Percentiles rank a stretch among this genome's conserved stretches.
Evolutionary conservation across 495 filamentous ascomycete genomes (phyloP).

Genomic region (Penicillium riverlandense): DNA sequence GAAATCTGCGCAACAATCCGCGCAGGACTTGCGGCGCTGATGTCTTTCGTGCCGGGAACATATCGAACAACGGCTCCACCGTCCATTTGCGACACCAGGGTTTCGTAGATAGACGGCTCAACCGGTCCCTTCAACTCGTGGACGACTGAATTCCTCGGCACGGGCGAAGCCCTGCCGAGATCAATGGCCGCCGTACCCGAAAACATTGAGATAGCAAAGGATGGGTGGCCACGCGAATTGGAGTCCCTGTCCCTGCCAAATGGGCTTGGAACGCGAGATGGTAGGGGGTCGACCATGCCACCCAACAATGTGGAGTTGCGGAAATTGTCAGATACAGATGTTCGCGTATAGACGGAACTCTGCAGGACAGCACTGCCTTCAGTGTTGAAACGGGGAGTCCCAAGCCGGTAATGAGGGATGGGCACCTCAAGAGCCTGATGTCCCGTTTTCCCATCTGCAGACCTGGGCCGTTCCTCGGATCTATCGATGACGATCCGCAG

Average conservation of each 20-base stretch:
- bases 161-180: constrained; percentile 20
- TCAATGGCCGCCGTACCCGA: constrained; percentile 41
- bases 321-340: constrained; percentile 46
- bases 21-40: constrained; percentile 83
- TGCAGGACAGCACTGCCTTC: constrained; percentile 74
- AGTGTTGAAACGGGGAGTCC: constrained; percentile 72
- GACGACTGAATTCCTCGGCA: constrained; percentile 29
- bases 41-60: constrained; percentile 59
- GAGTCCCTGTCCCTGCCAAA: constrained; percentile 23
- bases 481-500: constrained; percentile 84
- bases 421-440: constrained; percentile 63
- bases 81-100: constrained; percentile 64
- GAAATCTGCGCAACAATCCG: constrained; percentile 97
- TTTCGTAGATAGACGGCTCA: constrained; percentile 65
- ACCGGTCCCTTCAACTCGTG: constrained; percentile 42
- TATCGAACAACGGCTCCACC: constrained; percentile 81
- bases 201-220: constrained; percentile 38
- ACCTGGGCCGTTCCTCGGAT: constrained; percentile 59
- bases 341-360: constrained; percentile 57
- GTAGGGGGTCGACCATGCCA: constrained; percentile 17
- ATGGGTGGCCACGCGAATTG: constrained; percentile 17
- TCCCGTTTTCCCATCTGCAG: constrained; percentile 48
- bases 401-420: constrained; percentile 82
- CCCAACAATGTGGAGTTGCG: constrained; percentile 39
- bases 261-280: constrained; percentile 7